These are phyloP conservation scores for Kwoniella dejecticola DNA, from an alignment of 768 basidiomycete species.

Conservation along the genomic window DNA sequence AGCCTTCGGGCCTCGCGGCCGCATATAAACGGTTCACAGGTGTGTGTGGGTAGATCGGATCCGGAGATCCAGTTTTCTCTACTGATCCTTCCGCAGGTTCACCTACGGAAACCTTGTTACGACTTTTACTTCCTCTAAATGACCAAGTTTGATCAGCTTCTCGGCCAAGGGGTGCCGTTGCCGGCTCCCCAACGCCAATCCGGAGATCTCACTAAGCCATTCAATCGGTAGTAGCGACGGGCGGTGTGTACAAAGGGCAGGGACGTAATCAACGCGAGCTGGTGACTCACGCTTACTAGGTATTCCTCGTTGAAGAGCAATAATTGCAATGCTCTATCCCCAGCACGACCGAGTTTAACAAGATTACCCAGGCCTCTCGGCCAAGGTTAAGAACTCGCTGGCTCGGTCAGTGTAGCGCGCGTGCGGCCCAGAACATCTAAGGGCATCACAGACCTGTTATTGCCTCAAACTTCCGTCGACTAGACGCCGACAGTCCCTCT, in stretches of 20 bases:
- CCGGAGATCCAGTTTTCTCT: slow-evolving; percentile 57
- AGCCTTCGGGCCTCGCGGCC: slow-evolving; percentile 7
- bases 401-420: slow-evolving; percentile 86
- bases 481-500: slow-evolving; percentile 81
- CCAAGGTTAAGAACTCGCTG: slow-evolving; percentile 76
- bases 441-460: slow-evolving; percentile 90
- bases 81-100: slow-evolving; percentile 80
- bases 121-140: slow-evolving; percentile 76
- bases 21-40: slow-evolving; percentile 58
- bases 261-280: slow-evolving; percentile 86
- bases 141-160: slow-evolving; percentile 73
- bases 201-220: slow-evolving; percentile 85
- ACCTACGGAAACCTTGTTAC: slow-evolving; percentile 80
- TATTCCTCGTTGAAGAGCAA: slow-evolving; percentile 87
- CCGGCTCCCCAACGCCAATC: slow-evolving; percentile 68
- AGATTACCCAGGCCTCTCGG: slow-evolving; percentile 76
- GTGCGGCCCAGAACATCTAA: slow-evolving; percentile 86
- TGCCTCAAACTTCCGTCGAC: slow-evolving; percentile 83
- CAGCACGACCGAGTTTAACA: slow-evolving; percentile 77
- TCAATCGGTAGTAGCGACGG: slow-evolving; percentile 89
- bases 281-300: slow-evolving; percentile 86
- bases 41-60: slow-evolving; percentile 57
- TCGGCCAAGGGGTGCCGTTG: slow-evolving; percentile 62
- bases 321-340: slow-evolving; percentile 90
- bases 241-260: slow-evolving; percentile 89